Conservation (phyloP, 2,329 filamentous ascomycete genomes). For the Sphaerulina populicola region DNA sequence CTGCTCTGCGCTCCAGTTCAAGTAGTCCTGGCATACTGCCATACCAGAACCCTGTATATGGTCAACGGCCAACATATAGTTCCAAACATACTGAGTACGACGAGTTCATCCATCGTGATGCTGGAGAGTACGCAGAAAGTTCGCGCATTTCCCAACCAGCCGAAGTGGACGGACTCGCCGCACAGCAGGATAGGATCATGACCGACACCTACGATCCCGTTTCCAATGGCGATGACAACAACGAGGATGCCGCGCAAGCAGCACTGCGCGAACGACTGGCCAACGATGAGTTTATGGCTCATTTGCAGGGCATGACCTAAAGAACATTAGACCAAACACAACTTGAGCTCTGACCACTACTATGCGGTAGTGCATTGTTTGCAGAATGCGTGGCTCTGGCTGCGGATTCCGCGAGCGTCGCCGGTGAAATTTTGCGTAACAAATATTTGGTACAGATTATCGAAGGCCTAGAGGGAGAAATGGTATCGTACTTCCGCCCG, state of each 20-base stretch:
- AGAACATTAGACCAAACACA: too few species aligned
- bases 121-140: conserved; percentile 7
- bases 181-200: conserved; percentile 6
- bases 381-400: too few species aligned
- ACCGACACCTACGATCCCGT: conserved; percentile 1
- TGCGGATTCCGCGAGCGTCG: too few species aligned
- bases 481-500: too few species aligned
- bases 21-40: conserved; percentile 18
- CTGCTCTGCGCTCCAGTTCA: conserved; percentile 14
- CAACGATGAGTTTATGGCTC: conserved; percentile 6
- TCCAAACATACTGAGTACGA: conserved; percentile 2
- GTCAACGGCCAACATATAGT: conserved; percentile 22
- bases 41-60: conserved; percentile 28
- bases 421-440: too few species aligned
- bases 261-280: conserved; percentile 3
- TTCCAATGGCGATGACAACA: not conserved
- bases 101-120: conserved; percentile 2
- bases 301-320: conserved; percentile 6
- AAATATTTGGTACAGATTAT: too few species aligned
- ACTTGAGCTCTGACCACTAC: too few species aligned
- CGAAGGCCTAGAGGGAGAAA: too few species aligned
- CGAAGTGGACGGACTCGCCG: conserved; percentile 1
- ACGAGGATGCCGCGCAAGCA: not conserved
- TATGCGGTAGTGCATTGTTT: too few species aligned
- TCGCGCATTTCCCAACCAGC: conserved; percentile 1